Evolutionary conservation across 2,329 filamentous ascomycete species (phyloP).

Genomic region (Aureobasidium sp.): DNA sequence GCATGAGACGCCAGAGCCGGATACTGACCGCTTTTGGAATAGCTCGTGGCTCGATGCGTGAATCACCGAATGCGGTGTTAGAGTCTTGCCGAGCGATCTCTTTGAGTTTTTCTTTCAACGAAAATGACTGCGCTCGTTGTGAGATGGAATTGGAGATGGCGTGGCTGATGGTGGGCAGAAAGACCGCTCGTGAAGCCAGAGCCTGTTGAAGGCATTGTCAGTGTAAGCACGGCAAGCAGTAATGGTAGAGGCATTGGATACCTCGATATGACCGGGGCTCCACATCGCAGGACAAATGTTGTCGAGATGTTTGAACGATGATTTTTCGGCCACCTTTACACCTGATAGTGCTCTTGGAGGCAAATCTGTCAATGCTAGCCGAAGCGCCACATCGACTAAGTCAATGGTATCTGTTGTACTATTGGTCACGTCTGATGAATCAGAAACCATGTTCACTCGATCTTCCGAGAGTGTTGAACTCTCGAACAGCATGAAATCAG

Average conservation of each 20-base stretch:
- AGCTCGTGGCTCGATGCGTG: not conserved
- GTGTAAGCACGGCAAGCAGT: not conserved
- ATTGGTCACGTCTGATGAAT: not conserved
- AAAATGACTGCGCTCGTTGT: constrained; percentile 3
- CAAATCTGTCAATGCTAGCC: constrained; percentile 27
- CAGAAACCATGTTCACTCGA: not conserved
- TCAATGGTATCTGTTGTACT: not conserved
- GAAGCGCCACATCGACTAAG: constrained; percentile 27
- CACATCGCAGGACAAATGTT: constrained; percentile 33
- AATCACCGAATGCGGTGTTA: no score
- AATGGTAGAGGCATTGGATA: constrained; percentile 13
- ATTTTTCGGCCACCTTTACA: constrained; percentile 25
- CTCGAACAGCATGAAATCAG: not conserved
- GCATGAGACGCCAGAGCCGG: constrained; percentile 14
- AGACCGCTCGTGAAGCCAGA: constrained; percentile 26
- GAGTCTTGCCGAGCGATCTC: constrained; percentile 2
- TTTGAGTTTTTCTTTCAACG: constrained; percentile 7
- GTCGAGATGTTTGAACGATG: constrained; percentile 26
- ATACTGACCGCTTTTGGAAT: constrained; percentile 10
- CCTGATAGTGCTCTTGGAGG: constrained; percentile 18
- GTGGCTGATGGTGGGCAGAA: constrained; percentile 31
- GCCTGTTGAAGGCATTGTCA: constrained; percentile 16
- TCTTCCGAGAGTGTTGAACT: not conserved
- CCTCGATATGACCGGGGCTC: constrained; percentile 28
- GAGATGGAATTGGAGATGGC: constrained; percentile 21